A percentile compares a stretch with the other conserved stretches of the same genome.
These are phyloP conservation scores for Colletotrichum tabaci DNA, from an alignment of 2,329 filamentous ascomycete species.

Conservation along the genomic window DNA sequence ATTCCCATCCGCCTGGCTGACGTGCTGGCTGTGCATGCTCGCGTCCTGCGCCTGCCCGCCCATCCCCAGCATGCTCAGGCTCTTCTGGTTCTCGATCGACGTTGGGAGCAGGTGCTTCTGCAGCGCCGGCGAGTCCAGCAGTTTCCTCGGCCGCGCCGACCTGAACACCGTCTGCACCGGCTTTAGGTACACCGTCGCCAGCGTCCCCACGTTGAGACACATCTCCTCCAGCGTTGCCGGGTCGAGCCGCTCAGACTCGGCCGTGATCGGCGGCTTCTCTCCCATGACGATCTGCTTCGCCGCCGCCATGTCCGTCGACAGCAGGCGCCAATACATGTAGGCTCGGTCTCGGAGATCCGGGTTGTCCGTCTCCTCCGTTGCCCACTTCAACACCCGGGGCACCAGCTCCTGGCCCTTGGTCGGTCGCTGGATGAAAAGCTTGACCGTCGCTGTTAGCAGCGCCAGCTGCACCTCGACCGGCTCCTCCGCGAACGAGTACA, in stretches of 20 bases:
- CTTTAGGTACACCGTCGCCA: conserved; percentile 98
- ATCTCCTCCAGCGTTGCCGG: conserved; percentile 94
- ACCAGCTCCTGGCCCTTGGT: conserved; percentile 95
- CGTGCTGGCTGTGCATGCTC: conserved; percentile 57
- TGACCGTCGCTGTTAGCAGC: conserved; percentile 94
- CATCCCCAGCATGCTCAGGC: conserved; percentile 70
- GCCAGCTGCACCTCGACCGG: conserved; percentile 96
- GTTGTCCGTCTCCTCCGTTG: conserved; percentile 99
- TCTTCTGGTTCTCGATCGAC: conserved; percentile 71
- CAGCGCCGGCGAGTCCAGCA: conserved; percentile 87
- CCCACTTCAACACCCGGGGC: conserved; percentile 96
- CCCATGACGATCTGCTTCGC: conserved; percentile 96
- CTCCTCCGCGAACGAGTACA: conserved; percentile 95
- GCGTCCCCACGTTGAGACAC: conserved; percentile 94
- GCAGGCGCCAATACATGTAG: conserved; percentile 99
- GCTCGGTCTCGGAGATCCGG: conserved; percentile 95
- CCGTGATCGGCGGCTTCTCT: conserved; percentile 95
- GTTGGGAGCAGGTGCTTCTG: conserved; percentile 79
- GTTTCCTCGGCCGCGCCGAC: conserved; percentile 82
- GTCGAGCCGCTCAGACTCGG: conserved; percentile 95
- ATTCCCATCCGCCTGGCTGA: conserved; percentile 56
- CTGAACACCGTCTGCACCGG: conserved; percentile 98
- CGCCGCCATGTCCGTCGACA: conserved; percentile 90
- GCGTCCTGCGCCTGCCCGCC: conserved; percentile 67
- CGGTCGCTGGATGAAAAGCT: conserved; percentile 96